Evolutionary conservation across 2,329 filamentous ascomycete species (phyloP), one percentile per base, ranked within the genome.

Genomic region (Cladosporium phlei): DNA sequence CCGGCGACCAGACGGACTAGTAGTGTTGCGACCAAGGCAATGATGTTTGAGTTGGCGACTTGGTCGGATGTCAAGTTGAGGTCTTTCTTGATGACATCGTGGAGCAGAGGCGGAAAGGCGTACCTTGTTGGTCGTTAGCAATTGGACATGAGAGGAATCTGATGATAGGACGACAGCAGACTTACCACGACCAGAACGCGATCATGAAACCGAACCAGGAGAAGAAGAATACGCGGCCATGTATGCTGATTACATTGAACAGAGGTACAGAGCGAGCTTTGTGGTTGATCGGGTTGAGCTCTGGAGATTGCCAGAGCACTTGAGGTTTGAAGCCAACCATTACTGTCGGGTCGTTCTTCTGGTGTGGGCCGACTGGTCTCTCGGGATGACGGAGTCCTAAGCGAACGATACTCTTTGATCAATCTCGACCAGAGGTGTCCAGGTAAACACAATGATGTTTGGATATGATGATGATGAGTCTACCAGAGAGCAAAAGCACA

Each of bases 171-270:
- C 5, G 7, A 16, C 14, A 22, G 14, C n/a, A 29, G 16, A 60
- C 70, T 61, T 64, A 75, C 78, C 78, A 95, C 9, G 87, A 89
- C 77, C 88, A 87, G 68, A 95, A 95, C 6, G 86, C 85, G 44
- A 91, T 78, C 77, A 93, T 82, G 67, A 93, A 93, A 2, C 86
- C 86, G 38, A 89, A 76, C 82, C 86, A 93, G 1, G 85, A 86
- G 70, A 95, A 95, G 73, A 90, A 88, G 68, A 94, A 95, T 0
- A 93, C 88, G 5, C 88, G 78, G 28, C 88, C 89, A 71, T 95
- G 89, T 57, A 82, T 71, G 64, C 94, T 77, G 58, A 90, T 62
- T 0, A 84, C 79, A 64, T 95, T 95, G 52, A 95, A 70, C 17
- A 87, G 65, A 0, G 89, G 89, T 37, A 95, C 79, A 0, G 86